Evolutionary conservation across 2,329 filamentous ascomycete genomes (phyloP).

Genomic region (Epichloe amarillans): DNA sequence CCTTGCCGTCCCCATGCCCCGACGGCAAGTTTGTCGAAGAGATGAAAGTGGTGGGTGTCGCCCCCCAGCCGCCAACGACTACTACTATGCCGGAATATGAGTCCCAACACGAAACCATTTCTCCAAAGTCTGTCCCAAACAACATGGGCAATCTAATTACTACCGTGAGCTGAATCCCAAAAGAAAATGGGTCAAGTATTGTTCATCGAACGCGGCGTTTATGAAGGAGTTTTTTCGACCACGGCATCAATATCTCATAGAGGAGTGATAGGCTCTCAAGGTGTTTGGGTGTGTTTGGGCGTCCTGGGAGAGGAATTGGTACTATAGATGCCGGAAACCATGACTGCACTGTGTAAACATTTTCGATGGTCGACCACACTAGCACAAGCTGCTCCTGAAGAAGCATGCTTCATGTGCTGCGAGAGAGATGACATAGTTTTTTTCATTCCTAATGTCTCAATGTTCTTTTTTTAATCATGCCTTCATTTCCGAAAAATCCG

Average conservation of each 20-base stretch:
- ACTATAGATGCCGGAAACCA: not conserved
- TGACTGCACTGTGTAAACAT: not conserved
- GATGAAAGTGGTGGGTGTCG: constrained; percentile 6
- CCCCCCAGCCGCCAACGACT: constrained; percentile 9
- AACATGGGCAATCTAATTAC: constrained; percentile 28
- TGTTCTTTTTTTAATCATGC: no score
- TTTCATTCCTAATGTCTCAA: no score
- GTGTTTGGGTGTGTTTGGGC: not conserved
- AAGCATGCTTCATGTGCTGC: not conserved
- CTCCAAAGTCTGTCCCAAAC: constrained; percentile 27
- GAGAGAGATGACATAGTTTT: not conserved
- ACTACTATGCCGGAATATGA: constrained; percentile 4
- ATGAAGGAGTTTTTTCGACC: not conserved
- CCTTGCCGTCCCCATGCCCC: not conserved
- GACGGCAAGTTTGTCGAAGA: not conserved
- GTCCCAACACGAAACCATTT: constrained; percentile 23
- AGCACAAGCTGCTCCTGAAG: not conserved
- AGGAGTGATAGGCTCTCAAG: not conserved
- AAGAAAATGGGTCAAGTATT: not conserved
- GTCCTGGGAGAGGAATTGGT: not conserved
- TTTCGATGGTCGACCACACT: not conserved
- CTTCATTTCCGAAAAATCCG: no score
- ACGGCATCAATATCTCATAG: not conserved
- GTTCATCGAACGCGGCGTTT: no score
- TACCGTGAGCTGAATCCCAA: constrained; percentile 9